phyloP scores from a whole-genome alignment of 2,329 filamentous ascomycete genomes.

The Bipolaris bicolor region DNA sequence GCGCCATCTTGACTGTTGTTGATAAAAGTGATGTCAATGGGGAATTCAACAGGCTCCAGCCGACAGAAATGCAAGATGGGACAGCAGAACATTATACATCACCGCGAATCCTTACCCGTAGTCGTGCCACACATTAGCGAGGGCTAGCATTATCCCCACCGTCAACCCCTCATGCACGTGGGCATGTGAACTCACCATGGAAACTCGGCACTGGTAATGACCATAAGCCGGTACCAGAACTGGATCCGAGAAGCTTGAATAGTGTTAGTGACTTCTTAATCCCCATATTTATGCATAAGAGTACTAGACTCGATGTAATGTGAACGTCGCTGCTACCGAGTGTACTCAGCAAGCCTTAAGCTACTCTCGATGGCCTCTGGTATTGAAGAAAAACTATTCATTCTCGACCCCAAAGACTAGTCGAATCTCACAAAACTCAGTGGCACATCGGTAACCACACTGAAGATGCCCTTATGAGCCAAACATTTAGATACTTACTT shows the following conservation, averaged over 20 bases:
- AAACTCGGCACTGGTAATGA: background rate
- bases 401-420: background rate
- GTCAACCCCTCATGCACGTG: background rate
- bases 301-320: background rate
- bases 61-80: background rate
- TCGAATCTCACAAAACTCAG: background rate
- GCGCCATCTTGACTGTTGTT: background rate
- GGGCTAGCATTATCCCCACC: background rate
- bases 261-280: background rate
- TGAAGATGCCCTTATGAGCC: background rate
- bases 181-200: background rate
- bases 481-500: too few species aligned
- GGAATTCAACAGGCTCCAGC: background rate
- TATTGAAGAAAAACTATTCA: too few species aligned
- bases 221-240: background rate
- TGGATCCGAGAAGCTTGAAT: background rate
- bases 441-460: background rate
- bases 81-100: background rate
- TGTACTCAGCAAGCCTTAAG: too few species aligned
- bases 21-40: background rate
- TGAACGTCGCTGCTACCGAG: background rate
- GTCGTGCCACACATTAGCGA: background rate
- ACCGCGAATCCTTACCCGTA: background rate
- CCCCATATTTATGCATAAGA: background rate
- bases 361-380: too few species aligned